Evolutionary conservation across 2,329 filamentous ascomycete species (phyloP).

Genomic region (Aspergillus costaricaensis): DNA sequence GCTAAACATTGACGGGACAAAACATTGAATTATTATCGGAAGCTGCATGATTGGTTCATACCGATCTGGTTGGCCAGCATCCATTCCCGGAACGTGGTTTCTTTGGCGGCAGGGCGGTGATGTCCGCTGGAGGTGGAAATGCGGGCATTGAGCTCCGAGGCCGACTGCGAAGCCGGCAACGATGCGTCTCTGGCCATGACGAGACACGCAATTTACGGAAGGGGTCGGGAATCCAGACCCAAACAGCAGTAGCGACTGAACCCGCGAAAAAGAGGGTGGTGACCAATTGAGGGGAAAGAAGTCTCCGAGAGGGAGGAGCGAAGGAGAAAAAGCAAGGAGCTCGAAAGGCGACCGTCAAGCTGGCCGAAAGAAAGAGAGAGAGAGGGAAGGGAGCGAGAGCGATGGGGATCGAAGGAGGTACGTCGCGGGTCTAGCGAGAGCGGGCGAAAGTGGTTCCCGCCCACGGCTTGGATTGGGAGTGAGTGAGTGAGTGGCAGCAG

Average conservation of each 20-base stretch:
- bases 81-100: constrained; percentile 56
- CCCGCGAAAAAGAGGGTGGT: background rate
- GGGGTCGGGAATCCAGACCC: constrained; percentile 12
- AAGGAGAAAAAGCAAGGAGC: constrained; percentile 1
- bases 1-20: background rate
- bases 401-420: background rate
- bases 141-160: constrained; percentile 44
- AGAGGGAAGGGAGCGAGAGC: background rate
- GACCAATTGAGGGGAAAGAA: constrained; percentile 6
- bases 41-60: constrained; percentile 47
- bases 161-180: constrained; percentile 29
- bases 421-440: constrained; percentile 5
- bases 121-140: constrained; percentile 37
- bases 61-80: constrained; percentile 79
- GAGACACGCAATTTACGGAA: constrained; percentile 5
- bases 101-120: constrained; percentile 33
- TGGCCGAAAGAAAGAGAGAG: constrained; percentile 13
- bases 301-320: constrained; percentile 1
- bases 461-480: background rate
- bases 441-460: constrained; percentile 11
- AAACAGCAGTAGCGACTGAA: constrained; percentile 8
- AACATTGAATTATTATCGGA: background rate
- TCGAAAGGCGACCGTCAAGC: constrained; percentile 7
- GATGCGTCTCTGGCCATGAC: constrained; percentile 40
- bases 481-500: background rate